A percentile compares a stretch with the other conserved stretches of the same genome.
Conservation (phyloP, 2,329 filamentous ascomycete species). For the Calonectria ilicicola region DNA sequence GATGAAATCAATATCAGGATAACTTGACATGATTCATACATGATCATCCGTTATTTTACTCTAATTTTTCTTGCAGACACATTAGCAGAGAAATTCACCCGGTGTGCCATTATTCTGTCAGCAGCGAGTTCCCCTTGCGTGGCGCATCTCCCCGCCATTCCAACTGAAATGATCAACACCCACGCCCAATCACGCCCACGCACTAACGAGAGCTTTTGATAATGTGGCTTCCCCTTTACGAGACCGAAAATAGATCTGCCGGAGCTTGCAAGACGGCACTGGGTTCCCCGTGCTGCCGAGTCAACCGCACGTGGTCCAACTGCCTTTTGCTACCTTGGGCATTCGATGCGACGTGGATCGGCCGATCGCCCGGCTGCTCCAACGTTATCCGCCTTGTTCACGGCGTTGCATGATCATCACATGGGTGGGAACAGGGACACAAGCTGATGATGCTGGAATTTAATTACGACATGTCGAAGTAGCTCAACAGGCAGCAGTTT, state of each 20-base stretch:
- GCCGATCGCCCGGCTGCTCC: background rate
- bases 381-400: background rate
- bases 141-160: slow-evolving; percentile 7
- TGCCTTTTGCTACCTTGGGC: background rate
- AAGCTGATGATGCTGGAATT: background rate
- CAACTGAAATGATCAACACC: background rate
- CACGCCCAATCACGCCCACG: background rate
- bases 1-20: no score
- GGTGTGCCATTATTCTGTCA: no score
- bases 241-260: slow-evolving; percentile 9
- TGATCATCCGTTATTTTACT: no score
- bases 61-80: no score
- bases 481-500: background rate
- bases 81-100: background rate
- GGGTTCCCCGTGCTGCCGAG: background rate
- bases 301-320: background rate
- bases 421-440: background rate
- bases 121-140: background rate
- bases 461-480: background rate
- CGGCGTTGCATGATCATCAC: background rate
- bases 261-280: background rate
- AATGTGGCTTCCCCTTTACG: background rate
- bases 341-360: background rate
- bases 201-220: background rate
- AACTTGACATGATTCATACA: no score